Conservation (phyloP, 495 filamentous ascomycete genomes). For the Neurospora sublineolata region DNA sequence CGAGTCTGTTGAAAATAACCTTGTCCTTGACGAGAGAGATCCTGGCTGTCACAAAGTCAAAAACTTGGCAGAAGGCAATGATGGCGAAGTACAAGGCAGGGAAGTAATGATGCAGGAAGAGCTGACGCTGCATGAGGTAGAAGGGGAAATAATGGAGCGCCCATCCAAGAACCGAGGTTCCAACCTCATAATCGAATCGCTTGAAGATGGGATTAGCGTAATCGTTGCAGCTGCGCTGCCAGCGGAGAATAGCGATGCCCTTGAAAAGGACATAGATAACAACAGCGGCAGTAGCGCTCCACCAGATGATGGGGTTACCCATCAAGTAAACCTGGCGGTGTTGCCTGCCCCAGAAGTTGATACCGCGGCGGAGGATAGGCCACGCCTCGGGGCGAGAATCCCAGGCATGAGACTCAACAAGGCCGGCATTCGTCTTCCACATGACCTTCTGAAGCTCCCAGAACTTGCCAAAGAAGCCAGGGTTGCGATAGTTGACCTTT, state of each 20-base stretch:
- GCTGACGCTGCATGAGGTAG: slow-evolving; percentile 85
- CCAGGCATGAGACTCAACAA: slow-evolving; percentile 95
- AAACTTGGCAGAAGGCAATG: slow-evolving; percentile 74
- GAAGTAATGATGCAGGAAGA: slow-evolving; percentile 93
- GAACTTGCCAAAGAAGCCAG: slow-evolving; percentile 96
- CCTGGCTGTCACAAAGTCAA: slow-evolving; percentile 70
- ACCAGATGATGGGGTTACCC: slow-evolving; percentile 94
- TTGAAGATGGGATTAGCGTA: slow-evolving; percentile 74
- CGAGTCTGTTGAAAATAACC: slow-evolving; percentile 59
- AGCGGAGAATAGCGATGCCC: slow-evolving; percentile 74
- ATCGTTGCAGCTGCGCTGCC: slow-evolving; percentile 86
- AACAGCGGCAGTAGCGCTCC: slow-evolving; percentile 73
- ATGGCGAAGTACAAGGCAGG: slow-evolving; percentile 85
- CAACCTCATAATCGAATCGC: slow-evolving; percentile 95
- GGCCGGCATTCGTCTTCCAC: slow-evolving; percentile 96
- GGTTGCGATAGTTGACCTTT: slow-evolving; percentile 88
- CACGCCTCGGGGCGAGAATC: slow-evolving; percentile 90
- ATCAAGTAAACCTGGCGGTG: slow-evolving; percentile 92
- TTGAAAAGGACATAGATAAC: slow-evolving; percentile 73
- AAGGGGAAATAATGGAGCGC: slow-evolving; percentile 96
- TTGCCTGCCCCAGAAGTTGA: slow-evolving; percentile 98
- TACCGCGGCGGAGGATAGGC: slow-evolving; percentile 86
- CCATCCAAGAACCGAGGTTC: slow-evolving; percentile 82
- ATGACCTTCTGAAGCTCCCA: slow-evolving; percentile 99
- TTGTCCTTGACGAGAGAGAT: slow-evolving; percentile 52